Evolutionary conservation across 2,329 filamentous ascomycete genomes (phyloP), one percentile per base, ranked within the genome.

Genomic region (Fusarium coicis): DNA sequence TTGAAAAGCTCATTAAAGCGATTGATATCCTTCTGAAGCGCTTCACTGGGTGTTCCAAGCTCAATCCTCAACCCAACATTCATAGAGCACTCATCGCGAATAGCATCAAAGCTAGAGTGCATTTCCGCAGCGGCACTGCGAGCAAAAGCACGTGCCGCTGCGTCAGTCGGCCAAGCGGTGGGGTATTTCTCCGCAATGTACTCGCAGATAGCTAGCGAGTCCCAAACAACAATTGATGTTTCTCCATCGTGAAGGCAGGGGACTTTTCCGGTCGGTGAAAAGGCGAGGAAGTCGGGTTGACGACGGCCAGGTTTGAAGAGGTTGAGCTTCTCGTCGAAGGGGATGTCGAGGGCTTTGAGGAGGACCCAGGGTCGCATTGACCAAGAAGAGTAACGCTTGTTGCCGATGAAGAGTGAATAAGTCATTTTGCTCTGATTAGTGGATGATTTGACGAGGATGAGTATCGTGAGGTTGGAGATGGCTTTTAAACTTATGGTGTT

Each of bases 201-300:
- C 63, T 87, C 85, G 78, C 79, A 79, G 53, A 88, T 87, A 62
- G 86, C 82, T 19, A 87, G 80, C 1, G 86, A 87, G 68, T 88
- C 86, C 77, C 82, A 84, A 55, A 87, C 75, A 11, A 82, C 66
- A 37, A 83, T 77, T 16, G 73, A 63, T 1, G 55, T 55, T 16
- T 76, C 74, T 21, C 52, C 68, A 58, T 83, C 80, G 32, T 82
- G 77, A 16, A 86, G 76, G 63, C 82, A 82, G 4, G 84, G 84
- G 14, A 86, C 84, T 49, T 84, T 84, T 64, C 79, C 84, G 7
- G 74, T 76, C 52, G 80, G 85, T 37, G 81, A 87, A 76, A 83
- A 85, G 30, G 71, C 65, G 60, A 72, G 72, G 68, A 81, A 86
- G 11, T 74, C 78, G 43, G 78, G 80, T 63, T 81, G 84, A 43